Evolutionary conservation across 1,139 yeast genomes (phyloP).

Genomic region (Kodamaea anthophila): DNA sequence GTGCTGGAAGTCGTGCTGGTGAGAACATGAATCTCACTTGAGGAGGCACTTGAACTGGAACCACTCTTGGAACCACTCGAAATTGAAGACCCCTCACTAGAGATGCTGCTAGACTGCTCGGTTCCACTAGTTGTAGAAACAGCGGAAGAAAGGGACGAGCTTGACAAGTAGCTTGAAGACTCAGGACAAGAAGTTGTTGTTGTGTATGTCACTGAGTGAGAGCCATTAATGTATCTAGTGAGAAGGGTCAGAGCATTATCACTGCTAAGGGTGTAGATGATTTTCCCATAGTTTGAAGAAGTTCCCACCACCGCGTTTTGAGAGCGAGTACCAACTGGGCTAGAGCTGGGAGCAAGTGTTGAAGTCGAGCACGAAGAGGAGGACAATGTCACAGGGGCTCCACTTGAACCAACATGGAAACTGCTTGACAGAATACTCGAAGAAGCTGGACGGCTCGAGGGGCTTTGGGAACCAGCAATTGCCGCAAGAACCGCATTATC

Average conservation of each 20-base stretch:
- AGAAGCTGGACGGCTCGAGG: not conserved
- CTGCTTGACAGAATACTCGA: too few relatives aligned
- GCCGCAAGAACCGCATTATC: conserved; percentile 1
- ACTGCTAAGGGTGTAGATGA: not conserved
- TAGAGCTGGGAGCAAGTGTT: conserved; percentile 1
- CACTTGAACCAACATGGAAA: not conserved
- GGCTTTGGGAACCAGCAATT: not conserved
- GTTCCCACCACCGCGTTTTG: too few relatives aligned
- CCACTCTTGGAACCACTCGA: not conserved
- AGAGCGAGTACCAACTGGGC: conserved; percentile 1
- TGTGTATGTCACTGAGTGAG: not conserved
- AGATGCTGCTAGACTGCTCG: conserved; percentile 5
- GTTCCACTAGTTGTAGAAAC: conserved; percentile 2
- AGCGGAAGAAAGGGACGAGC: conserved; percentile 3
- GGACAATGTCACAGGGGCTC: not conserved
- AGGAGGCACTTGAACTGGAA: conserved; percentile 1
- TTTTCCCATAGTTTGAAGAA: conserved; percentile 1
- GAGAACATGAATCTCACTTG: not conserved
- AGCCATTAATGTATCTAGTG: conserved; percentile 1
- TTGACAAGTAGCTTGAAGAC: not conserved
- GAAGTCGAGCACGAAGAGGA: not conserved
- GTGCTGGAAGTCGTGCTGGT: conserved; percentile 1
- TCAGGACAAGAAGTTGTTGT: conserved; percentile 1
- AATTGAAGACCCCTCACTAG: too few relatives aligned
- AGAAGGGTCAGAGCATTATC: not conserved